Evolutionary conservation across 345 rosid species (phyloP).

Genomic region (Diplotaxis tenuifolia): DNA sequence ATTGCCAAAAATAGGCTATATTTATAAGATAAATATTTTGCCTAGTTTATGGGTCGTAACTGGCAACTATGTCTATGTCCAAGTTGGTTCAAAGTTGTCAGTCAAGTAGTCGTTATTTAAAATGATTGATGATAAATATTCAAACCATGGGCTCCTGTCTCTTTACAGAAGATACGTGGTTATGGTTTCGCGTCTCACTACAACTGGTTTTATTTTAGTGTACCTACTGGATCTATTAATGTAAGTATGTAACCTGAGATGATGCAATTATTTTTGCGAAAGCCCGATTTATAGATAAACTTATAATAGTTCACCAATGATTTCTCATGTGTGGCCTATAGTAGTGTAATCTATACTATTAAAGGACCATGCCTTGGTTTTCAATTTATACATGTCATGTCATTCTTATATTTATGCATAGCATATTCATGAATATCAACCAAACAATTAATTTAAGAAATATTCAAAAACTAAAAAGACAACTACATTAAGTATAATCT

Average conservation of each 20-base stretch:
- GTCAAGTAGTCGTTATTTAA: not conserved
- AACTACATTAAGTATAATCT: too few species aligned
- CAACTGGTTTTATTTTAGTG: not conserved
- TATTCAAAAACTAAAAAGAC: too few species aligned
- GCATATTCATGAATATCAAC: too few species aligned
- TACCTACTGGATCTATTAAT: not conserved
- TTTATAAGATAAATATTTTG: not conserved
- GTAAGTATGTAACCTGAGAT: not conserved
- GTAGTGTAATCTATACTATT: not conserved
- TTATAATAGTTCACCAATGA: not conserved
- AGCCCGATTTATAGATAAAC: not conserved
- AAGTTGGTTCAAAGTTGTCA: too few species aligned
- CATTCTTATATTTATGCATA: too few species aligned
- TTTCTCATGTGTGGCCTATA: not conserved
- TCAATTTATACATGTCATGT: too few species aligned
- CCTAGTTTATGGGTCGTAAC: not conserved
- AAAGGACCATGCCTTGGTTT: too few species aligned
- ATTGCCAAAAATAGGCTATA: not conserved
- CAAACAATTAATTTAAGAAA: too few species aligned
- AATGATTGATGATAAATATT: not conserved
- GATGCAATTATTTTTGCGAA: not conserved
- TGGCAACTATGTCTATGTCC: not conserved
- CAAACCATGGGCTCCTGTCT: slow-evolving; percentile 7
- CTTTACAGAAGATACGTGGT: not conserved
- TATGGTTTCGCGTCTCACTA: not conserved